Evolutionary conservation across 208 protist genomes (phyloP).

Genomic region (Leptomonas seymouri): DNA sequence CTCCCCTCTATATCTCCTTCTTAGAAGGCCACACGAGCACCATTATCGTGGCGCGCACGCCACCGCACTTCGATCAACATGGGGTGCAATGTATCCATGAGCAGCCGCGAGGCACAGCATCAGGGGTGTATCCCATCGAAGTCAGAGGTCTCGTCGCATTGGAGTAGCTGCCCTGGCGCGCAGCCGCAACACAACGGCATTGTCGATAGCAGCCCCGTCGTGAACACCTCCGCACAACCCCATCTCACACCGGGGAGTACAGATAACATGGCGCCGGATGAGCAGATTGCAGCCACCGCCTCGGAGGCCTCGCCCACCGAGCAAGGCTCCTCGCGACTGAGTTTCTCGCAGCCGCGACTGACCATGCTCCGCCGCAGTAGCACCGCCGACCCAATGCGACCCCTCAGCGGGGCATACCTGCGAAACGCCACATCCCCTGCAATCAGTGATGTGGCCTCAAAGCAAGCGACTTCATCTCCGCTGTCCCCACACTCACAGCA

Average conservation of each 20-base stretch:
- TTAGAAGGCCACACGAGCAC: too few relatives aligned
- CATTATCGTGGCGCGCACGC: too few relatives aligned
- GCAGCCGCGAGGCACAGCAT: background rate
- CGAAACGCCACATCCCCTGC: background rate
- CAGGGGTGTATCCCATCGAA: background rate
- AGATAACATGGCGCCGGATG: too few relatives aligned
- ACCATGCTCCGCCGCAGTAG: too few relatives aligned
- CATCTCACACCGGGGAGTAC: background rate
- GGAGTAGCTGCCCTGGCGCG: too few relatives aligned
- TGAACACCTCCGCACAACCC: background rate
- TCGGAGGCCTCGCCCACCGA: too few relatives aligned
- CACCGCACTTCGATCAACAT: background rate
- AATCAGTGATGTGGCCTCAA: background rate
- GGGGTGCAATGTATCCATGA: constrained; percentile 2
- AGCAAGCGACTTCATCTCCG: background rate
- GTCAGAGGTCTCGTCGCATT: background rate
- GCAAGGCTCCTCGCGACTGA: too few relatives aligned
- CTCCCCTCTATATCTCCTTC: too few relatives aligned
- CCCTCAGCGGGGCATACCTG: background rate
- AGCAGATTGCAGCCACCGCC: background rate
- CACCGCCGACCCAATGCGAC: background rate
- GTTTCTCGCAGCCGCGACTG: too few relatives aligned
- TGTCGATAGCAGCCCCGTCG: background rate
- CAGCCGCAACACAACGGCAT: too few relatives aligned
- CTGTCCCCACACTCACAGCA: background rate